Evolutionary conservation across 495 filamentous ascomycete genomes (phyloP).

Genomic region (Annulohypoxylon maeteangense): DNA sequence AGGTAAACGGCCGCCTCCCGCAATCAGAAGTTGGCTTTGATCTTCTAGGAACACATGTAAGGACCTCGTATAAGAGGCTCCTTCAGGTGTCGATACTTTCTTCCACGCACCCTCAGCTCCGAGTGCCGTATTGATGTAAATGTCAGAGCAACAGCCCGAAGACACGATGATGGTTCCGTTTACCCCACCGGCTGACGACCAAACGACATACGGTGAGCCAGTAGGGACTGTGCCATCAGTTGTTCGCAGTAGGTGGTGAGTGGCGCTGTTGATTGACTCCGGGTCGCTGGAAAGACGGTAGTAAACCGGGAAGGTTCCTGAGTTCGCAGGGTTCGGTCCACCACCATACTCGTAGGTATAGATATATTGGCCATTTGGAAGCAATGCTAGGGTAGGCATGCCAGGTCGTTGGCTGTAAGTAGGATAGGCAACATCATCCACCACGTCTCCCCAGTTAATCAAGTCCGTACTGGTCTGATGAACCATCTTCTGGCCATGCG

Average conservation of each 20-base stretch:
- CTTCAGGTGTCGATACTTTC: conserved; percentile 56
- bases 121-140: conserved; percentile 68
- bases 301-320: conserved; percentile 66
- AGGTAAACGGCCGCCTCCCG: conserved; percentile 55
- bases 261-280: conserved; percentile 60
- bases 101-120: conserved; percentile 67
- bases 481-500: conserved; percentile 72
- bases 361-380: conserved; percentile 70
- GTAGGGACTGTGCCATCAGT: conserved; percentile 61
- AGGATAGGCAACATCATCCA: conserved; percentile 70
- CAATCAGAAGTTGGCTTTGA: conserved; percentile 52
- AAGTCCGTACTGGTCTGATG: conserved; percentile 70
- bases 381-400: conserved; percentile 69
- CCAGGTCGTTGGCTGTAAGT: conserved; percentile 72
- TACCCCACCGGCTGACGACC: conserved; percentile 63
- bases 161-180: conserved; percentile 70
- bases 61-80: conserved; percentile 61
- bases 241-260: conserved; percentile 55
- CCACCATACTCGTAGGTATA: conserved; percentile 73
- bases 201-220: conserved; percentile 65
- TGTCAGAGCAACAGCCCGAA: conserved; percentile 57
- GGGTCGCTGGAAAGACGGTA: conserved; percentile 61
- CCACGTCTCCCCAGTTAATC: conserved; percentile 64
- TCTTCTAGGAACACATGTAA: conserved; percentile 59
- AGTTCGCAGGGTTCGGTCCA: conserved; percentile 48